phyloP scores from a whole-genome alignment of 805 yeast genomes.

The Spathaspora hagerdaliae region DNA sequence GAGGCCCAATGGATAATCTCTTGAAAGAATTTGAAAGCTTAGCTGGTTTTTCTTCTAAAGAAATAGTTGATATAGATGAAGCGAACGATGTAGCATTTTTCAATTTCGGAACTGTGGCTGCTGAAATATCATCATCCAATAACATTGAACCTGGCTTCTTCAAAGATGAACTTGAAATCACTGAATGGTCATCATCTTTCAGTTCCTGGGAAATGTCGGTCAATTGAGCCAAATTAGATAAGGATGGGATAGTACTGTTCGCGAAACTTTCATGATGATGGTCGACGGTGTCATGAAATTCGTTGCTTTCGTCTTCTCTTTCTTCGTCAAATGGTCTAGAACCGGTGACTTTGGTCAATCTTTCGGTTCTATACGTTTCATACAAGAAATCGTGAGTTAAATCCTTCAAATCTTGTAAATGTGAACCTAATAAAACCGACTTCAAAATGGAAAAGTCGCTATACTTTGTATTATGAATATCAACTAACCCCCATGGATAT shows the following conservation, averaged over 20 bases:
- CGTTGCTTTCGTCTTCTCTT: constrained; percentile 18
- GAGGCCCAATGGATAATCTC: constrained; percentile 43
- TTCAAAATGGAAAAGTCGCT: constrained; percentile 58
- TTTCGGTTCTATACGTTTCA: constrained; percentile 77
- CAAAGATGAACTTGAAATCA: constrained; percentile 13
- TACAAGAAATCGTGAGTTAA: constrained; percentile 72
- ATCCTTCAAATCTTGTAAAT: constrained; percentile 76
- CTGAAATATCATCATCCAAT: constrained; percentile 11
- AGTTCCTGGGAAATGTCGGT: constrained; percentile 21
- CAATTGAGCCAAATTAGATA: constrained; percentile 59
- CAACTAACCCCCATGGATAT: constrained; percentile 75
- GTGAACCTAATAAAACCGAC: constrained; percentile 76
- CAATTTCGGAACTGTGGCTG: constrained; percentile 17
- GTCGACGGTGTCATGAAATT: constrained; percentile 24
- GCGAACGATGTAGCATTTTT: constrained; percentile 24
- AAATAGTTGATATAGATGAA: constrained; percentile 28
- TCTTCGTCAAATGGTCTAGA: constrained; percentile 5
- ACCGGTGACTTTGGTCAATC: constrained; percentile 58
- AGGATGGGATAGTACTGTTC: constrained; percentile 42
- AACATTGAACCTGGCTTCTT: constrained; percentile 33
- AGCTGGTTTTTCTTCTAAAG: constrained; percentile 15
- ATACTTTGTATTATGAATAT: constrained; percentile 47
- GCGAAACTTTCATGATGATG: constrained; percentile 9
- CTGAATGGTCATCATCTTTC: constrained; percentile 14
- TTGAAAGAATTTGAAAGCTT: constrained; percentile 26